Conservation (phyloP, 2,329 filamentous ascomycete genomes). For the Colletotrichum cordylinicola region DNA sequence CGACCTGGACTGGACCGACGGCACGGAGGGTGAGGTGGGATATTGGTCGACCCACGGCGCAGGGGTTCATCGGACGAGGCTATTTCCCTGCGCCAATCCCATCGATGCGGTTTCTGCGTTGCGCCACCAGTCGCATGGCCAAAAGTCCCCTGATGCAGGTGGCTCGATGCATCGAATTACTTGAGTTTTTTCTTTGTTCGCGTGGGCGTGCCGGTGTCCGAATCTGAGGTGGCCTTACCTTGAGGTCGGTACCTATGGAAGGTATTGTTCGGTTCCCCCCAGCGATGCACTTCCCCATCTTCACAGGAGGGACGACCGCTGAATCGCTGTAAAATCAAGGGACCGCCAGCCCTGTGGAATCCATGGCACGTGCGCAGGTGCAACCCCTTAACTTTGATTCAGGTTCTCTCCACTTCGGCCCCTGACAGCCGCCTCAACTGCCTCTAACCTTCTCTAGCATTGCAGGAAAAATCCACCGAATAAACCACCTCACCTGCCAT, state of each 20-base stretch:
- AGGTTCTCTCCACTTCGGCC: neutral
- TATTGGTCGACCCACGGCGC: conserved; percentile 15
- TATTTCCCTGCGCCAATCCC: conserved; percentile 8
- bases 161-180: neutral
- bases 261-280: neutral
- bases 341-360: conserved; percentile 10
- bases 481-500: neutral
- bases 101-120: neutral
- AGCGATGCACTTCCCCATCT: neutral
- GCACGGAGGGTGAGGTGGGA: neutral
- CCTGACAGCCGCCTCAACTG: neutral
- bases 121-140: conserved; percentile 6
- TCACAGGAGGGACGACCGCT: neutral
- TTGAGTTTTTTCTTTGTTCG: neutral
- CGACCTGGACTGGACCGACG: neutral
- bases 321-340: neutral
- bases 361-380: conserved; percentile 5
- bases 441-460: neutral
- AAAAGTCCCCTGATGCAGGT: neutral
- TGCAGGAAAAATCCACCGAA: neutral
- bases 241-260: neutral
- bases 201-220: neutral
- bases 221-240: neutral
- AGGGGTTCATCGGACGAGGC: conserved; percentile 11
- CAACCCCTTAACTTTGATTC: conserved; percentile 16